phyloP scores from a whole-genome alignment of 2,329 filamentous ascomycete genomes.

The Sclerotinia minor region DNA sequence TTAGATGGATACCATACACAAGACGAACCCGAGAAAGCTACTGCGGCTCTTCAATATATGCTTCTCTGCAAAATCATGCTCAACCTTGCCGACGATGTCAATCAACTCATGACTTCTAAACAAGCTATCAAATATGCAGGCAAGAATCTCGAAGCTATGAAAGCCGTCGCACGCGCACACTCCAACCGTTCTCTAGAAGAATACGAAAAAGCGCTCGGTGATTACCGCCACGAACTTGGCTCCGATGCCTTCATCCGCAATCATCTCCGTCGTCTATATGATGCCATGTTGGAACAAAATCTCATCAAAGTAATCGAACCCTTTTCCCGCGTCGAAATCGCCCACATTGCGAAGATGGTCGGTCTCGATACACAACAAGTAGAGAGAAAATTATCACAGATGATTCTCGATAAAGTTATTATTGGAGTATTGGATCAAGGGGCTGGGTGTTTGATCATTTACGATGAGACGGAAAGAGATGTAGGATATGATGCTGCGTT shows the following conservation, averaged over 20 bases:
- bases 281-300: slow-evolving; percentile 99
- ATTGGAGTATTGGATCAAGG: slow-evolving; percentile 96
- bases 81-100: slow-evolving; percentile 94
- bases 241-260: slow-evolving; percentile 95
- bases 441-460: slow-evolving; percentile 95
- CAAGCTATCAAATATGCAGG: slow-evolving; percentile 95
- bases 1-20: slow-evolving; percentile 95
- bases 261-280: slow-evolving; percentile 92
- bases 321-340: slow-evolving; percentile 94
- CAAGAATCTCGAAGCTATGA: slow-evolving; percentile 97
- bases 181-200: slow-evolving; percentile 94
- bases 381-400: slow-evolving; percentile 96
- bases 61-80: slow-evolving; percentile 99
- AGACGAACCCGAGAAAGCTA: slow-evolving; percentile 85
- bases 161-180: slow-evolving; percentile 94
- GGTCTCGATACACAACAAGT: slow-evolving; percentile 94
- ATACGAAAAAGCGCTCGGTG: slow-evolving; percentile 88
- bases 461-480: slow-evolving; percentile 90
- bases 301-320: slow-evolving; percentile 99
- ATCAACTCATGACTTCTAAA: slow-evolving; percentile 90
- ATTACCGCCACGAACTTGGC: slow-evolving; percentile 91
- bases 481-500: slow-evolving; percentile 92
- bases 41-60: slow-evolving; percentile 98
- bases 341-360: slow-evolving; percentile 96
- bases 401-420: slow-evolving; percentile 99